Evolutionary conservation across 208 protist species (phyloP).

Genomic region (Angomonas deanei): DNA sequence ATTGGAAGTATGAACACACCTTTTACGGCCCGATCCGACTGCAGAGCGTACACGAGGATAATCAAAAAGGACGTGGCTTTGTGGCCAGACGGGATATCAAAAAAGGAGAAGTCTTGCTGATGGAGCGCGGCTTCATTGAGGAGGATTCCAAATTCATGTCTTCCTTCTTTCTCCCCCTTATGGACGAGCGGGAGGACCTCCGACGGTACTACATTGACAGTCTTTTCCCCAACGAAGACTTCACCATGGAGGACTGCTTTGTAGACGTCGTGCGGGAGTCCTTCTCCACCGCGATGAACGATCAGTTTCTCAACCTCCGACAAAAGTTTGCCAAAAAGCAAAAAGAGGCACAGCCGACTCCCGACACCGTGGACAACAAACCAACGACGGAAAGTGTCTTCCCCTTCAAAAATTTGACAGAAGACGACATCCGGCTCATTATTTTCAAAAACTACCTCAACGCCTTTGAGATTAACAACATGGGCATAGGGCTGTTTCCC

Average conservation of each 20-base stretch:
- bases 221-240: neutral
- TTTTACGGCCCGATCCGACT: neutral
- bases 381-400: neutral
- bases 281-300: constrained; percentile 4
- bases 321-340: neutral
- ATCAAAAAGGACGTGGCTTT: constrained; percentile 2
- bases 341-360: neutral
- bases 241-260: constrained; percentile 3
- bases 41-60: neutral
- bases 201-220: neutral
- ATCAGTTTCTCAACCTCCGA: neutral
- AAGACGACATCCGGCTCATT: neutral
- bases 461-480: neutral
- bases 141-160: neutral
- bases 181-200: neutral
- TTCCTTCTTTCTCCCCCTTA: neutral
- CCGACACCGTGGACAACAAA: neutral
- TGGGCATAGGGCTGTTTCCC: neutral
- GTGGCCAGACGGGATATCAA: neutral
- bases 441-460: constrained; percentile 7
- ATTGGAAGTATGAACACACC: neutral
- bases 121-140: constrained; percentile 6
- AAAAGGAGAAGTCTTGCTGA: constrained; percentile 1
- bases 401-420: neutral
- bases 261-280: neutral